phyloP scores from a whole-genome alignment of 306 rosid species.

The Dicorynia guianensis region DNA sequence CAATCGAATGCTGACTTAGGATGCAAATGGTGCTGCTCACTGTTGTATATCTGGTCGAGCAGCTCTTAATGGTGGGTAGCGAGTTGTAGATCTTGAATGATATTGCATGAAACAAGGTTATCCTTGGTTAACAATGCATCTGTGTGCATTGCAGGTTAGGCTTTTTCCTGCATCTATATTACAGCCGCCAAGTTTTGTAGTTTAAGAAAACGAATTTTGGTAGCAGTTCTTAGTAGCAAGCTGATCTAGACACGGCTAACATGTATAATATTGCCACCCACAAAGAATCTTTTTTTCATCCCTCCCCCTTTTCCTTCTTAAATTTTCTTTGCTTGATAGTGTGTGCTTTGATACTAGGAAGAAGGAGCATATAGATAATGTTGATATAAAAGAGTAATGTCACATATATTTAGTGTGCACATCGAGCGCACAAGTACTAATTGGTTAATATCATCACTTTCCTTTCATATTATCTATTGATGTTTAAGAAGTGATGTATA shows the following conservation, averaged over 20 bases:
- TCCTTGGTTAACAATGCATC: slow-evolving; percentile 31
- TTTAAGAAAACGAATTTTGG: slow-evolving; percentile 43
- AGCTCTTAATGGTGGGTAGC: slow-evolving; percentile 19
- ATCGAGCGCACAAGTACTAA: too few relatives aligned
- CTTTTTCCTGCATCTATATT: slow-evolving; percentile 26
- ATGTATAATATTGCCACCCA: slow-evolving; percentile 51
- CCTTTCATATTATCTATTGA: too few relatives aligned
- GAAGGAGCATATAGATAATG: neutral
- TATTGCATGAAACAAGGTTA: slow-evolving; percentile 16
- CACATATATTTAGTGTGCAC: too few relatives aligned
- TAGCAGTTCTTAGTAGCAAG: slow-evolving; percentile 48
- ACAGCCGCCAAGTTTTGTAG: slow-evolving; percentile 62
- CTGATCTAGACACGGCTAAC: slow-evolving; percentile 51
- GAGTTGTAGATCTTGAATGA: slow-evolving; percentile 14
- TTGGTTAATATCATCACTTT: too few relatives aligned
- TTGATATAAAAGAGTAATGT: too few relatives aligned
- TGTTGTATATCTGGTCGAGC: slow-evolving; percentile 17
- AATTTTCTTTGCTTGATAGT: neutral
- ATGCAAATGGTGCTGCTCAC: slow-evolving; percentile 25
- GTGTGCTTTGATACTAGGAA: neutral
- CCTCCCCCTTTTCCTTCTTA: neutral
- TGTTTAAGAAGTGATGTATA: too few relatives aligned
- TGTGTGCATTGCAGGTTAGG: slow-evolving; percentile 60
- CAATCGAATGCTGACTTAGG: slow-evolving; percentile 6
- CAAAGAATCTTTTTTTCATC: neutral